Base-by-base conservation (phyloP, 352 stramenopile species). In the Pythium pyrilobum region DNA sequence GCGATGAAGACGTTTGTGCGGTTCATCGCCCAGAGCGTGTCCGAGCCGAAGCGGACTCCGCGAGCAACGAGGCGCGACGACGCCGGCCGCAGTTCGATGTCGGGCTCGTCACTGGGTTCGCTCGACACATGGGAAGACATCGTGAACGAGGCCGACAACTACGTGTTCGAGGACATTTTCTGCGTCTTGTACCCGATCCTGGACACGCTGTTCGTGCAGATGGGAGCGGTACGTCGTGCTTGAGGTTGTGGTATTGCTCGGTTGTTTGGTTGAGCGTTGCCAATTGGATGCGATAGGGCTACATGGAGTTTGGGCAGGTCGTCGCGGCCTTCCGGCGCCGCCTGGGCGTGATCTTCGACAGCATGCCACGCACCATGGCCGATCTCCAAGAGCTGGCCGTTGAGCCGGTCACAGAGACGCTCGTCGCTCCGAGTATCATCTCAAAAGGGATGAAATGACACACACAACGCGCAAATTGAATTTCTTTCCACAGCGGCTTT, bases 231-330 rank as follows among this genome's bases (percentile, higher is more conserved):
- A 75, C 53, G 82, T 80, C 44, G 16, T 51, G 9, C 25, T 43
- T 33, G 21, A 27, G 6, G 39, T 40, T 41, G 11, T 34, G 23
- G 21, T 31, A 20, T 15, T 31, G 31, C 16, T n/a, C 6, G 1
- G 37, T 2, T 34, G 13, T 24, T 28, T 21, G 11, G 12, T 29
- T 36, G 34, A 44, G 8, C 16, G 24, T 24, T 12, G 20, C 6
- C 13, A 5, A n/a, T 39, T 39, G 11, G 65, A 18, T 32, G 12
- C 6, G n/a, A 15, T 32, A 94, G 83, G 84, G 84, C 21, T 94
- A 94, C 58, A 94, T 94, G 84, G 84, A 94, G 56, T 94, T 94
- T 69, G 84, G 84, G 1, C 81, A 94, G 54, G 84, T 94, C 11
- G 71, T 84, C 7, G 59, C 64, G 2, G 75, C 81, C 5, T 92